phyloP scores from a whole-genome alignment of 2,329 filamentous ascomycete genomes.

The Endothia cerciana region DNA sequence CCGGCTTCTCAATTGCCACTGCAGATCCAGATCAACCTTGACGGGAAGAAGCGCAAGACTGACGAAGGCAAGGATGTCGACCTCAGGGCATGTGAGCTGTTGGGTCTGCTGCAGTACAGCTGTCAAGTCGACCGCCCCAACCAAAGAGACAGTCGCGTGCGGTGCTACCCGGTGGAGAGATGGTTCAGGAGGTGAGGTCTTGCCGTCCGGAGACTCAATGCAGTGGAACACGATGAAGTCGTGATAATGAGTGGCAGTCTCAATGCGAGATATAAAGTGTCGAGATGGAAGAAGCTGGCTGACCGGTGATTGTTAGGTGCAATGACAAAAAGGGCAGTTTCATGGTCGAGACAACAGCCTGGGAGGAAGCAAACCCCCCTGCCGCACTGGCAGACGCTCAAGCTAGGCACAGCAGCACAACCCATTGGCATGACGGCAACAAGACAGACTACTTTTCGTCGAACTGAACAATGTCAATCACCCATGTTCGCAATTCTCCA shows the following conservation, averaged over 20 bases:
- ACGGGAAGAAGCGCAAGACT: constrained; percentile 58
- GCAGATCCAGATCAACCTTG: constrained; percentile 51
- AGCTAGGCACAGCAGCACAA: constrained; percentile 35
- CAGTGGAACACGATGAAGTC: not conserved
- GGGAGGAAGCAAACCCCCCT: constrained; percentile 47
- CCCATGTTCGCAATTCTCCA: not conserved
- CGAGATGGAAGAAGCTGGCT: not conserved
- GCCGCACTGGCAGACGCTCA: constrained; percentile 34
- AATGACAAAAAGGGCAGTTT: constrained; percentile 60
- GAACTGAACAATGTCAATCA: not conserved
- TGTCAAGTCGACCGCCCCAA: constrained; percentile 58
- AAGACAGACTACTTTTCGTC: constrained; percentile 26
- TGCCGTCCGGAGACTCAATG: not conserved
- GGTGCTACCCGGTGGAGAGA: constrained; percentile 61
- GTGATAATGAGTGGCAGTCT: not conserved
- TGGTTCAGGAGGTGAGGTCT: constrained; percentile 61
- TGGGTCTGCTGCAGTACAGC: constrained; percentile 64
- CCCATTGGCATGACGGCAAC: constrained; percentile 42
- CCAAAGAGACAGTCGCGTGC: constrained; percentile 49
- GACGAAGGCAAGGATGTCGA: constrained; percentile 48
- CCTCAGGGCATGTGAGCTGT: constrained; percentile 58
- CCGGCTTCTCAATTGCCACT: constrained; percentile 54
- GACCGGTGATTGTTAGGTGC: constrained; percentile 50
- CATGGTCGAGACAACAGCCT: constrained; percentile 66
- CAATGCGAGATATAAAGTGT: not conserved